Evolutionary conservation across 805 yeast genomes (phyloP).

Genomic region (Cyberlindnera euphorbiae): DNA sequence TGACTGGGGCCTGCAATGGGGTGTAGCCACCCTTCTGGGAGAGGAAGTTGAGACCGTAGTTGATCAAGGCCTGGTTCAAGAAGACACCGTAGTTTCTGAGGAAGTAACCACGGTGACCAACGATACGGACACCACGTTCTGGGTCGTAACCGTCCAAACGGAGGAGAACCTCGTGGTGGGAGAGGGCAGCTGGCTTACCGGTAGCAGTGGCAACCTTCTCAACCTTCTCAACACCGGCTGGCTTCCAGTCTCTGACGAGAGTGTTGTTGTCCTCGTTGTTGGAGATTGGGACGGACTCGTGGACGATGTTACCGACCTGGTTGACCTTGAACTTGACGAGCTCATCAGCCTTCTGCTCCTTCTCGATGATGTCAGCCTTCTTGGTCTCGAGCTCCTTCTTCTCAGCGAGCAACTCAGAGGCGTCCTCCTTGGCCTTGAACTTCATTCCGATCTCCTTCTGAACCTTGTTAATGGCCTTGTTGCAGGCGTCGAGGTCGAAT

Average conservation of each 20-base stretch:
- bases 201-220: slow-evolving; percentile 72
- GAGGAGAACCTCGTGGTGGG: slow-evolving; percentile 92
- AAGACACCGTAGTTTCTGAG: slow-evolving; percentile 93
- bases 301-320: slow-evolving; percentile 91
- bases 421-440: slow-evolving; percentile 94
- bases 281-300: slow-evolving; percentile 83
- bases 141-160: slow-evolving; percentile 98
- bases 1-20: slow-evolving; percentile 97
- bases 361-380: slow-evolving; percentile 59
- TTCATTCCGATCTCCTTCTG: slow-evolving; percentile 93
- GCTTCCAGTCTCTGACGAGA: slow-evolving; percentile 82
- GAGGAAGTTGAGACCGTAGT: slow-evolving; percentile 87
- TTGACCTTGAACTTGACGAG: slow-evolving; percentile 76
- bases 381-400: slow-evolving; percentile 71
- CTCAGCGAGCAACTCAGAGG: slow-evolving; percentile 72
- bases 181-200: slow-evolving; percentile 68
- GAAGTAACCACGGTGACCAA: slow-evolving; percentile 98
- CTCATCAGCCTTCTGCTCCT: slow-evolving; percentile 77
- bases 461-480: slow-evolving; percentile 81
- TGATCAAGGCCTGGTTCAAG: slow-evolving; percentile 95
- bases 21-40: slow-evolving; percentile 72
- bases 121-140: slow-evolving; percentile 95
- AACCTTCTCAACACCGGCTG: slow-evolving; percentile 57
- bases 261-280: slow-evolving; percentile 89
- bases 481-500: slow-evolving; percentile 84